These are phyloP conservation scores for Fusarium euwallaceae DNA, from an alignment of 2,329 filamentous ascomycete species.

Conservation along the genomic window DNA sequence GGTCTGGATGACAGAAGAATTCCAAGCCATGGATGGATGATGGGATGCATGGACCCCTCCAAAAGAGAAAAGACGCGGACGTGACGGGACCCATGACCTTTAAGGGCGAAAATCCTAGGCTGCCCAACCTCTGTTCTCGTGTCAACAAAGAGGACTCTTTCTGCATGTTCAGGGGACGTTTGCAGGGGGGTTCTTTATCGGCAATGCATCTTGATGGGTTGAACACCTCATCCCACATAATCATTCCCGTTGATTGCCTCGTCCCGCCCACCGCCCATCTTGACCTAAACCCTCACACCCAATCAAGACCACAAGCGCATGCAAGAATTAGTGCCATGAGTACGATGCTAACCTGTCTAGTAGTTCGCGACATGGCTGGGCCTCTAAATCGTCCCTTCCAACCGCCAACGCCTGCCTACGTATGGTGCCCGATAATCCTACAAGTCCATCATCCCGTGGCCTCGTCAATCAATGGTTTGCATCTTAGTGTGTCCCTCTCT, in stretches of 20 bases:
- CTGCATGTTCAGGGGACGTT: constrained; percentile 14
- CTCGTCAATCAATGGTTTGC: constrained; percentile 23
- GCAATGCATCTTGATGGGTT: neutral
- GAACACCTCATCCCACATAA: constrained; percentile 15
- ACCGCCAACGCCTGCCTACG: constrained; percentile 47
- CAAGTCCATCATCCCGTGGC: constrained; percentile 46
- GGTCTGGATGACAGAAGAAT: neutral
- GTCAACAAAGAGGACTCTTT: neutral
- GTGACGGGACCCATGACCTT: neutral
- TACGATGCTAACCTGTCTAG: constrained; percentile 42
- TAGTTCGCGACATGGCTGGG: constrained; percentile 43
- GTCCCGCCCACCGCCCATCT: neutral
- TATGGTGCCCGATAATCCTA: constrained; percentile 46
- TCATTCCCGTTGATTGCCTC: constrained; percentile 1
- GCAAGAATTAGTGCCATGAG: constrained; percentile 39
- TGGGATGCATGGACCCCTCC: neutral
- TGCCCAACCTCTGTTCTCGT: neutral
- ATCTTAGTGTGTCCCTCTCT: neutral
- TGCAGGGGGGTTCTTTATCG: neutral
- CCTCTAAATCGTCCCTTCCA: constrained; percentile 47
- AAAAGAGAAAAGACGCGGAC: neutral
- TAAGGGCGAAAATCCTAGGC: neutral
- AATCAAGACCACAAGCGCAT: neutral
- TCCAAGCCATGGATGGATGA: neutral
- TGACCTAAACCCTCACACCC: neutral